Percentiles rank a stretch among this genome's conserved stretches.
Evolutionary conservation across 106 monocot genomes (phyloP).

Genomic region (Dendrobium nobile): DNA sequence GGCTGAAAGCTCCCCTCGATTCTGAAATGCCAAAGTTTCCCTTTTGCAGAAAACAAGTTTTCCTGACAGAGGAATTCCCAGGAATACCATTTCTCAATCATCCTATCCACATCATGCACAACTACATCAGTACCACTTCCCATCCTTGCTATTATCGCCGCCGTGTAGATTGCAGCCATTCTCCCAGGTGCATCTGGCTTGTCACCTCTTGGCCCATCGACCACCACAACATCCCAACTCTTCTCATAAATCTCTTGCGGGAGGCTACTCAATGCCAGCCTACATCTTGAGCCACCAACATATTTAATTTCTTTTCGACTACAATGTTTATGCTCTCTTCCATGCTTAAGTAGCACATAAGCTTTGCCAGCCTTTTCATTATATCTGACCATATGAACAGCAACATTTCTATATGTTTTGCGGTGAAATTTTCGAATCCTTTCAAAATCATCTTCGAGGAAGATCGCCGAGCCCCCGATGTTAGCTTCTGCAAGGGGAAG

Average conservation of each 20-base stretch:
- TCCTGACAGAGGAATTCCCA: constrained; percentile 40
- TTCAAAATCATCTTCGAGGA: constrained; percentile 37
- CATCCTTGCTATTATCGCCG: constrained; percentile 22
- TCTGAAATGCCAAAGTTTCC: constrained; percentile 35
- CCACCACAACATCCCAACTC: constrained; percentile 37
- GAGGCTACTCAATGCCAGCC: constrained; percentile 15
- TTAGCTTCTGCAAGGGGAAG: constrained; percentile 21
- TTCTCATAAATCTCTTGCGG: constrained; percentile 20
- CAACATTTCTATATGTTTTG: neutral
- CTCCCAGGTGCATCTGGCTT: constrained; percentile 25
- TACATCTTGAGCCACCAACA: constrained; percentile 9
- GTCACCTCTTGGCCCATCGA: constrained; percentile 37
- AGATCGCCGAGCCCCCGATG: constrained; percentile 18
- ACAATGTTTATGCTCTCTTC: constrained; percentile 26
- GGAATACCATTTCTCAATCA: constrained; percentile 34
- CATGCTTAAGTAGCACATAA: constrained; percentile 36
- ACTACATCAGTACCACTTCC: constrained; percentile 22
- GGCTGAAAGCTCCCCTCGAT: neutral
- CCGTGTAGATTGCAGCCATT: constrained; percentile 36
- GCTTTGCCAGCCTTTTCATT: constrained; percentile 20
- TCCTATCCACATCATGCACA: constrained; percentile 36
- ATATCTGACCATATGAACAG: constrained; percentile 22
- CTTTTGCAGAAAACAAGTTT: constrained; percentile 21
- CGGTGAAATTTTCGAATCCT: neutral
- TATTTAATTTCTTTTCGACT: neutral